Conservation (phyloP, 768 basidiomycete species). For the Xanthoconium purpureum region DNA sequence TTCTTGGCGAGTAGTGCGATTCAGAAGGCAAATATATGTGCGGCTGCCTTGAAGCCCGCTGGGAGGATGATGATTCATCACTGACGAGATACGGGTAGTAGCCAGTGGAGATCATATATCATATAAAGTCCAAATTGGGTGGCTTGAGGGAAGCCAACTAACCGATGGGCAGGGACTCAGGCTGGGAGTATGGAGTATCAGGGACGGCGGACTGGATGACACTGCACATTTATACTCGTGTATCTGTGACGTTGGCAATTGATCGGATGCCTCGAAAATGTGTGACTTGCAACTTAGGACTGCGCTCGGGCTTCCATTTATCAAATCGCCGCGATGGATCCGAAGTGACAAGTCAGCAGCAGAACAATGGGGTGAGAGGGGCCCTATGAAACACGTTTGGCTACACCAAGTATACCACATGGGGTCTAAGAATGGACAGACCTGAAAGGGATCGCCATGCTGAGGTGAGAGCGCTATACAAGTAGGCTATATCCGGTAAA, state of each 20-base stretch:
- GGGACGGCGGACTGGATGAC: conserved; percentile 22
- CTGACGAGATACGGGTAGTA: conserved; percentile 27
- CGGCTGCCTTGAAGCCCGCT: conserved; percentile 22
- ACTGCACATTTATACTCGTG: conserved; percentile 32
- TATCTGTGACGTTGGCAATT: conserved; percentile 30
- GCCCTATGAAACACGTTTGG: conserved; percentile 32
- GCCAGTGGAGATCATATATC: conserved; percentile 35
- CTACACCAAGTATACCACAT: conserved; percentile 15
- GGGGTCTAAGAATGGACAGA: conserved; percentile 24
- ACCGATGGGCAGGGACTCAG: conserved; percentile 16
- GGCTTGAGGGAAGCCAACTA: conserved; percentile 15
- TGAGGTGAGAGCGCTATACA: conserved; percentile 14
- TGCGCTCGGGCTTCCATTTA: conserved; percentile 33
- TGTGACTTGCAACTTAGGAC: conserved; percentile 25
- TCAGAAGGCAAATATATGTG: conserved; percentile 34
- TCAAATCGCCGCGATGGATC: conserved; percentile 32
- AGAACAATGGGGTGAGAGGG: conserved; percentile 26
- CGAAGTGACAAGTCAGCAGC: conserved; percentile 18
- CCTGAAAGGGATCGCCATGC: conserved; percentile 22
- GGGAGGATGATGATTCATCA: conserved; percentile 25
- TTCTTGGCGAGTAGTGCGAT: conserved; percentile 15
- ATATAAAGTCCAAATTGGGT: conserved; percentile 29
- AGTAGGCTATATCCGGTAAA: conserved; percentile 33
- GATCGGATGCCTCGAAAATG: conserved; percentile 32
- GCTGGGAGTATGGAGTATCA: conserved; percentile 31